These are phyloP conservation scores for Talaromyces amestolkiae DNA, from an alignment of 2,329 filamentous ascomycete species.

Conservation along the genomic window DNA sequence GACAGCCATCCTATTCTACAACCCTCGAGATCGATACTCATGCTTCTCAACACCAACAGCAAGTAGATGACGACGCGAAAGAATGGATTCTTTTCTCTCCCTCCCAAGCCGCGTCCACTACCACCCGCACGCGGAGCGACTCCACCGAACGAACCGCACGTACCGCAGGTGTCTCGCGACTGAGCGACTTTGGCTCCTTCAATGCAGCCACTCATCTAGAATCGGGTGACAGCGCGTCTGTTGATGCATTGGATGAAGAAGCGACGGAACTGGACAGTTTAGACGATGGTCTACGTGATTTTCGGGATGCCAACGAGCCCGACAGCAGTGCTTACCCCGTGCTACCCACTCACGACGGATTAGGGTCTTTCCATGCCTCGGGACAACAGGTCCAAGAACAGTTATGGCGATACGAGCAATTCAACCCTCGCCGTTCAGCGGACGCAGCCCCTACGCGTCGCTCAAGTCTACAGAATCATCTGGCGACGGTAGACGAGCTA, in stretches of 20 bases:
- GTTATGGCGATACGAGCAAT: slow-evolving; percentile 83
- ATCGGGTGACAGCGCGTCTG: slow-evolving; percentile 46
- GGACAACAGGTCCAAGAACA: slow-evolving; percentile 70
- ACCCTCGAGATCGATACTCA: not conserved
- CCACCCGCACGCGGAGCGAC: slow-evolving; percentile 66
- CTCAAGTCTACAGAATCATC: slow-evolving; percentile 57
- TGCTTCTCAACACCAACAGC: slow-evolving; percentile 27
- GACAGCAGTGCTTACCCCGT: slow-evolving; percentile 60
- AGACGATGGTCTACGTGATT: slow-evolving; percentile 86
- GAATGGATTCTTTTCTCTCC: slow-evolving; percentile 97
- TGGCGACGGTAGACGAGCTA: slow-evolving; percentile 58
- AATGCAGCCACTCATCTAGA: slow-evolving; percentile 57
- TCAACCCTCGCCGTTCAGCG: slow-evolving; percentile 67
- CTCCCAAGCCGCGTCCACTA: slow-evolving; percentile 60
- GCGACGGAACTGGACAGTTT: slow-evolving; percentile 85
- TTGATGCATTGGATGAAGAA: slow-evolving; percentile 43
- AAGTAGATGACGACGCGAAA: slow-evolving; percentile 65
- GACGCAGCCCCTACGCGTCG: slow-evolving; percentile 48
- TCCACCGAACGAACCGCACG: slow-evolving; percentile 62
- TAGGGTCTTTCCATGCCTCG: slow-evolving; percentile 76
- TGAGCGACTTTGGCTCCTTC: slow-evolving; percentile 79
- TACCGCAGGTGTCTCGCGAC: slow-evolving; percentile 67
- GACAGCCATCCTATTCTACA: slow-evolving; percentile 34
- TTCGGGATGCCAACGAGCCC: slow-evolving; percentile 62
- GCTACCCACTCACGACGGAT: slow-evolving; percentile 86